These are phyloP conservation scores for Mortierella sp. DNA, from an alignment of 371 early-diverging fungal genomes.

Conservation along the genomic window DNA sequence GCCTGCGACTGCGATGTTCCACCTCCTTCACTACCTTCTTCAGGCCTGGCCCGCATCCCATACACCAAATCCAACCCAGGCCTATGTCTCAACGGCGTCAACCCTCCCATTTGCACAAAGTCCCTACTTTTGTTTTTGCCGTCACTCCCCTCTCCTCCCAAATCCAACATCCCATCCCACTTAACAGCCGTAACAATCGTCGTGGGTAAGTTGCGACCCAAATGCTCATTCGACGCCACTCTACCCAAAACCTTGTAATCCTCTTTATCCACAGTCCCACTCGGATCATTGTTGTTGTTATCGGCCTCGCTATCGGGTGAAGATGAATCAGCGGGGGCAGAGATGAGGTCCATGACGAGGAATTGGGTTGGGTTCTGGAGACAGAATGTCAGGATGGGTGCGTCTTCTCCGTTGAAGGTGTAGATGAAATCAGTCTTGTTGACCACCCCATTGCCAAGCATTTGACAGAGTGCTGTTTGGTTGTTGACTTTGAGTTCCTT, in stretches of 20 bases:
- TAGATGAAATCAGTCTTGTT: constrained; percentile 25
- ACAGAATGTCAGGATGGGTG: constrained; percentile 35
- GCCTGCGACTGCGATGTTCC: neutral
- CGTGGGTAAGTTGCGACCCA: neutral
- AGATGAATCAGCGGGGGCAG: neutral
- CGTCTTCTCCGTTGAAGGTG: constrained; percentile 2
- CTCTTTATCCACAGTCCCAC: neutral
- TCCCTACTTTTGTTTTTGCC: neutral
- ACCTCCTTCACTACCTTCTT: neutral
- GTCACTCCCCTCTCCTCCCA: neutral
- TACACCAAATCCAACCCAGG: constrained; percentile 32
- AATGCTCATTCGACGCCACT: constrained; percentile 24
- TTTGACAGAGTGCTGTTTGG: constrained; percentile 33
- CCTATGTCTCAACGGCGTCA: constrained; percentile 4
- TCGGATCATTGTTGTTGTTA: neutral
- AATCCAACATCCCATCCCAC: constrained; percentile 38
- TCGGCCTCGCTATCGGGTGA: neutral
- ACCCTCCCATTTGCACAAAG: neutral
- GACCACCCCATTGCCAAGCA: neutral
- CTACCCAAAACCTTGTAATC: constrained; percentile 27
- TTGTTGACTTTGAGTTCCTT: constrained; percentile 14
- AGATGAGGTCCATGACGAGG: constrained; percentile 35
- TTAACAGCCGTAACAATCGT: constrained; percentile 15
- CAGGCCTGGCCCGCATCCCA: constrained; percentile 22
- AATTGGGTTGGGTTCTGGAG: constrained; percentile 30